These are phyloP conservation scores for Populus tremula DNA, from an alignment of 345 rosid genomes.

Conservation along the genomic window DNA sequence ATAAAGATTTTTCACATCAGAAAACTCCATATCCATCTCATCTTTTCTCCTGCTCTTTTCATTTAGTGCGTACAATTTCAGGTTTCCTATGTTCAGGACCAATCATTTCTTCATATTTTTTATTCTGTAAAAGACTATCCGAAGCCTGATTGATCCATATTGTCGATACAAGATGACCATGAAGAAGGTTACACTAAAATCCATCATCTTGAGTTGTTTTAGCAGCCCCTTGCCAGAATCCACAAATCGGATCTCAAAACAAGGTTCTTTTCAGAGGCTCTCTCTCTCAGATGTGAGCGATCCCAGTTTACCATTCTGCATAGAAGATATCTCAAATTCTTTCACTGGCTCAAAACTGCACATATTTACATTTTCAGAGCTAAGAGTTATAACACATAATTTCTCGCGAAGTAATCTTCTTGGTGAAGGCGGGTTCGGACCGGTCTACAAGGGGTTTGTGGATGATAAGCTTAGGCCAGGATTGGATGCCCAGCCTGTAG, in stretches of 20 bases:
- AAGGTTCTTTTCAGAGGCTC: conserved; percentile 43
- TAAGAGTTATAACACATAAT: conserved; percentile 45
- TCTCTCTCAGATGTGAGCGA: conserved; percentile 56
- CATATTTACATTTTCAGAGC: conserved; percentile 49
- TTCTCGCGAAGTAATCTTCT: conserved; percentile 54
- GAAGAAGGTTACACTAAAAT: conserved; percentile 44
- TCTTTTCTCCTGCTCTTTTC: background rate
- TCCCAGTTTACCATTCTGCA: conserved; percentile 49
- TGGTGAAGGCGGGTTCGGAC: conserved; percentile 84
- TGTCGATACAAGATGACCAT: conserved; percentile 18
- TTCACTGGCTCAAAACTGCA: conserved; percentile 55
- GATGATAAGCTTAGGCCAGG: conserved; percentile 58
- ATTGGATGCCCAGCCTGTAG: conserved; percentile 61
- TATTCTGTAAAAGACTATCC: background rate
- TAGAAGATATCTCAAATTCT: conserved; percentile 58
- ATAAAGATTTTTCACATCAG: background rate
- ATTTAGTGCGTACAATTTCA: background rate
- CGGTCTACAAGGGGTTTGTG: conserved; percentile 66
- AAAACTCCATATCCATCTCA: background rate
- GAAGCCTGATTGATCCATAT: no score
- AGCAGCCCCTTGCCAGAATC: conserved; percentile 21
- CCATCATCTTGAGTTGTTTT: conserved; percentile 43
- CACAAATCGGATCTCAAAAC: conserved; percentile 26
- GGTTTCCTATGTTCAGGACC: background rate
- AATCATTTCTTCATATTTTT: background rate